Evolutionary conservation across 1,139 yeast genomes (phyloP).

Genomic region (Yamadazyma dendronema): DNA sequence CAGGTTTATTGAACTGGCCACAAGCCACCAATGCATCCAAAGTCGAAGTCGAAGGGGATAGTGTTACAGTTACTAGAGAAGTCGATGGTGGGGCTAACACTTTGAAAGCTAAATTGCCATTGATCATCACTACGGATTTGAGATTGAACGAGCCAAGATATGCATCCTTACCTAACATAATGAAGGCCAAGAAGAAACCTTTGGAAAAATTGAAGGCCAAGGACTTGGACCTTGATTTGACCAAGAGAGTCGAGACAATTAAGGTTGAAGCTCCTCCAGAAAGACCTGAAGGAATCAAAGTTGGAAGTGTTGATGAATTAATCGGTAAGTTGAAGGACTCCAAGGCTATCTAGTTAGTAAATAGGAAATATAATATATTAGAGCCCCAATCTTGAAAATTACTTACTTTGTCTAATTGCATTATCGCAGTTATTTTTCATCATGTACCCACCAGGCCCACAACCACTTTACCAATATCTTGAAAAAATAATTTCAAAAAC

Average conservation of each 20-base stretch:
- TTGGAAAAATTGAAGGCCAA: conserved; percentile 64
- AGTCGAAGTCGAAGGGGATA: conserved; percentile 63
- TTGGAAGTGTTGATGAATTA: conserved; percentile 78
- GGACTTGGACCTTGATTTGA: conserved; percentile 69
- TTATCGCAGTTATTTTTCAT: too few species aligned
- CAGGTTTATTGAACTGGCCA: conserved; percentile 94
- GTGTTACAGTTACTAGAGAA: conserved; percentile 81
- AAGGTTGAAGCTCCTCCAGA: conserved; percentile 83
- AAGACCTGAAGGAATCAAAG: conserved; percentile 80
- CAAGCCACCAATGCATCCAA: conserved; percentile 96
- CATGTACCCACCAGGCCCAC: conserved; percentile 9
- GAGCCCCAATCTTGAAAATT: too few species aligned
- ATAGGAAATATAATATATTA: neutral
- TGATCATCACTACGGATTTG: conserved; percentile 87
- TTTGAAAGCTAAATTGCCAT: conserved; percentile 72
- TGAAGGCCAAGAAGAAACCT: conserved; percentile 98
- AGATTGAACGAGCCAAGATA: conserved; percentile 93
- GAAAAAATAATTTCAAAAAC: conserved; percentile 1
- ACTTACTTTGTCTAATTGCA: too few species aligned
- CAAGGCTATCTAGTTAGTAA: conserved; percentile 43
- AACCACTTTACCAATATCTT: conserved; percentile 6
- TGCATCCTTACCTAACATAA: conserved; percentile 88
- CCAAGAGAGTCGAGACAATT: conserved; percentile 64
- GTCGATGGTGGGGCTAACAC: conserved; percentile 94
- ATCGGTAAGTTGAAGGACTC: conserved; percentile 72